These are phyloP conservation scores for Paramecium octaurelia DNA, from an alignment of 73 alveolate genomes.

Conservation along the genomic window DNA sequence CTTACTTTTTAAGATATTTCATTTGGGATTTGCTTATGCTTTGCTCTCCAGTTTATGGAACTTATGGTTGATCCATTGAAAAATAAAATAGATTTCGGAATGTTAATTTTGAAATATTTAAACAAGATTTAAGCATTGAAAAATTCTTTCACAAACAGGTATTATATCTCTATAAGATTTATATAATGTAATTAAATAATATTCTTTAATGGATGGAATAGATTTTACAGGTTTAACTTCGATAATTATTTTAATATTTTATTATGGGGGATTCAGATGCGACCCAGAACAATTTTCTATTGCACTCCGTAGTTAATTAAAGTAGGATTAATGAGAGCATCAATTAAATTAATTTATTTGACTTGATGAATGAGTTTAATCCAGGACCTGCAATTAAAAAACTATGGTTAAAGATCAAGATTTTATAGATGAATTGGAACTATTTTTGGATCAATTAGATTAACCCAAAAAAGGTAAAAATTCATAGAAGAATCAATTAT, in stretches of 20 bases:
- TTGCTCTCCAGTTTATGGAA: not conserved
- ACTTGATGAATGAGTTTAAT: not conserved
- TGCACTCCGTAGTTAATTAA: not conserved
- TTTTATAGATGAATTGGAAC: not conserved
- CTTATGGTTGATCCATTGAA: not conserved
- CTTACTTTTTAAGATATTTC: not conserved
- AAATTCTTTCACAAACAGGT: not conserved
- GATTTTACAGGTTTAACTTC: not conserved
- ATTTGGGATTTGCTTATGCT: not conserved
- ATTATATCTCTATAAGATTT: no score
- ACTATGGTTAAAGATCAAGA: not conserved
- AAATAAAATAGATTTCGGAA: not conserved
- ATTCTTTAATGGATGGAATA: not conserved
- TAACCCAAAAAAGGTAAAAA: not conserved
- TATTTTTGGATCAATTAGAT: not conserved
- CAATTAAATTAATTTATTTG: not conserved
- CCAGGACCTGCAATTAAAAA: not conserved
- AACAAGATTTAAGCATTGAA: slow-evolving; percentile 37
- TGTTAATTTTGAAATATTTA: slow-evolving; percentile 17
- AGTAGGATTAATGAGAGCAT: slow-evolving; percentile 17
- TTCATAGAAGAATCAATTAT: not conserved
- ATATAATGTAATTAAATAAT: not conserved
- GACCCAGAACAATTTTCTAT: not conserved
- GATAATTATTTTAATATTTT: not conserved
- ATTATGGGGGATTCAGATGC: not conserved